Evolutionary conservation across 129 eudicot genomes (phyloP).

Genomic region (Smallanthus sonchifolius): DNA sequence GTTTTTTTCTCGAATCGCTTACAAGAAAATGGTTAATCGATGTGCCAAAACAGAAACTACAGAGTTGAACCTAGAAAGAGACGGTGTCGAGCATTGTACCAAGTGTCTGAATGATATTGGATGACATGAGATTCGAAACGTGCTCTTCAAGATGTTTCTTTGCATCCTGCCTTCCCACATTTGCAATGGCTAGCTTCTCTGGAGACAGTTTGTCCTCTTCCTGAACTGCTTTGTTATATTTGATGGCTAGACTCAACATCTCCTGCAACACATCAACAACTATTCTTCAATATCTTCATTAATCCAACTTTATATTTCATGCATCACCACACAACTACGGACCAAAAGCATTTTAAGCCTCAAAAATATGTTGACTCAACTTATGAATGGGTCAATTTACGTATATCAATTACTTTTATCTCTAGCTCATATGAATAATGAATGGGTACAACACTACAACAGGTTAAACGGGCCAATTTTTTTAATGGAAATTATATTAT

Average conservation of each 20-base stretch:
- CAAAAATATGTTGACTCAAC: background rate
- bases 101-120: constrained; percentile 80
- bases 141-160: constrained; percentile 97
- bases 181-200: constrained; percentile 86
- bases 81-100: constrained; percentile 95
- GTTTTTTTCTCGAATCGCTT: background rate
- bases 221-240: constrained; percentile 87
- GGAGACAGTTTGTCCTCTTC: constrained; percentile 92
- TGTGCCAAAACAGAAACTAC: constrained; percentile 1
- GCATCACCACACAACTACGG: background rate
- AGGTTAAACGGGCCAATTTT: background rate
- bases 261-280: constrained; percentile 48
- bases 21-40: background rate
- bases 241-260: constrained; percentile 67
- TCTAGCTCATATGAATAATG: background rate
- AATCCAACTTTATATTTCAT: background rate
- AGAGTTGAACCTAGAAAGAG: constrained; percentile 46
- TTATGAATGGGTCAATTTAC: background rate
- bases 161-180: constrained; percentile 94
- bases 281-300: background rate
- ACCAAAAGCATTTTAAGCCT: background rate
- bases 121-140: constrained; percentile 86
- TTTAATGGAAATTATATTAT: background rate
- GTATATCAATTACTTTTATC: background rate
- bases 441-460: background rate